Conservation (phyloP, 2,329 filamentous ascomycete genomes). For the Aspergillus carbonarius region DNA sequence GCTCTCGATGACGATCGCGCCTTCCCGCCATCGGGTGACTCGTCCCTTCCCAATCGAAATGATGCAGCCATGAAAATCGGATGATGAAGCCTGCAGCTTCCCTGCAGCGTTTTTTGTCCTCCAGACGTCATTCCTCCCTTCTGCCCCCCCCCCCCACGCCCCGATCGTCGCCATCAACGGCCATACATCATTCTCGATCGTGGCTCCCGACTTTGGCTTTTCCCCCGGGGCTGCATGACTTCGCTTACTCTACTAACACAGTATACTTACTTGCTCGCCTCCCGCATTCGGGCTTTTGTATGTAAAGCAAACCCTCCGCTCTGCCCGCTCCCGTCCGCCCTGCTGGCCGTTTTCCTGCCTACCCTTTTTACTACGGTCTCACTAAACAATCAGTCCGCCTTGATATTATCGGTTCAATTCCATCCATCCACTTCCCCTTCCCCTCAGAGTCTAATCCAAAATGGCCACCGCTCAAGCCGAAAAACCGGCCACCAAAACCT, state of each 20-base stretch:
- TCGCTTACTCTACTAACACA: background rate
- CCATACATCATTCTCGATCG: background rate
- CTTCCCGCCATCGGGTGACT: background rate
- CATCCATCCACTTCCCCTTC: background rate
- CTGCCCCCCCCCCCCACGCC: background rate
- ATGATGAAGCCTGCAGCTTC: background rate
- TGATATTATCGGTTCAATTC: background rate
- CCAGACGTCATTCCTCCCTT: background rate
- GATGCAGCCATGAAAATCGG: background rate
- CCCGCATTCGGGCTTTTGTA: background rate
- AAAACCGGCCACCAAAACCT: constrained; percentile 29
- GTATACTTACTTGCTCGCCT: background rate
- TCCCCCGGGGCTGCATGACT: background rate
- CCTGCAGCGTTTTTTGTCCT: background rate
- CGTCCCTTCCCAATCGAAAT: background rate
- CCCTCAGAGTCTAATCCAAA: constrained; percentile 15
- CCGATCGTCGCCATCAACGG: background rate
- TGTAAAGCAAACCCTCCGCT: background rate
- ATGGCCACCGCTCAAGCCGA: constrained; percentile 27
- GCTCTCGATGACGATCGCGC: background rate
- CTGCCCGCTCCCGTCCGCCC: background rate
- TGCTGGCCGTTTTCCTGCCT: background rate
- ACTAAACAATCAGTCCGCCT: background rate
- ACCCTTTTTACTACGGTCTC: background rate
- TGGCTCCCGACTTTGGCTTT: background rate